Evolutionary conservation across 345 rosid genomes (phyloP), one percentile per base, ranked within the genome.

Genomic region (Dipteronia sinensis): DNA sequence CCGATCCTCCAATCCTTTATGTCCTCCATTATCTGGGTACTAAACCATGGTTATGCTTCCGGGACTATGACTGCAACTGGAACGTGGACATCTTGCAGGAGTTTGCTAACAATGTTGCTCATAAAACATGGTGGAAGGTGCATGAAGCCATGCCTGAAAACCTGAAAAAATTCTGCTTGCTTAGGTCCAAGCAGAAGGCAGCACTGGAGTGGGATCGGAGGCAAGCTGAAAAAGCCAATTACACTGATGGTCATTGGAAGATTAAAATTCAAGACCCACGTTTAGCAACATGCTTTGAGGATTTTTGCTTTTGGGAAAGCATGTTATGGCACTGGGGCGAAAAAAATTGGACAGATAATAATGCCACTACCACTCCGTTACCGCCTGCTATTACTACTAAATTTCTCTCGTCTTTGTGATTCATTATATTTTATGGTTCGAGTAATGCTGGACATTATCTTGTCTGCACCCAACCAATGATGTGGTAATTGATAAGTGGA

Each of bases 61-160:
- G 95, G 74, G 98, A 94, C 82, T 94, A 93, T 3, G 98, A 94
- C 81, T 94, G 98, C 85, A 94, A 94, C 85, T 94, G 98, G 97
- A 94, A 94, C 69, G 97, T 93, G 46, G 97, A 90, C 76, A 84
- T 85, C 51, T 69, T 89, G 79, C 94, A 87, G 84, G 92, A 91
- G 81, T 93, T 90, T 49, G 97, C 98, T 0, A 91, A 94, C 22
- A 93, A 94, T 34, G 90, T 86, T 25, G 98, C 98, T 7, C 98
- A 91, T 76, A 83, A 19, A 69, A 93, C 85, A 19, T 94, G 97
- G 97, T 91, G 97, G 97, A 93, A 85, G 86, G 90, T 93, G 55
- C 97, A 94, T 2, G 95, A 94, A 19, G 89, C 89, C 8, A 94
- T 94, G 98, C 91, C 97, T 3, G 82, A 84, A 76, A 82, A 87